phyloP scores from a whole-genome alignment of 1,284 basidiomycete species.

The Amylostereum chailletii region DNA sequence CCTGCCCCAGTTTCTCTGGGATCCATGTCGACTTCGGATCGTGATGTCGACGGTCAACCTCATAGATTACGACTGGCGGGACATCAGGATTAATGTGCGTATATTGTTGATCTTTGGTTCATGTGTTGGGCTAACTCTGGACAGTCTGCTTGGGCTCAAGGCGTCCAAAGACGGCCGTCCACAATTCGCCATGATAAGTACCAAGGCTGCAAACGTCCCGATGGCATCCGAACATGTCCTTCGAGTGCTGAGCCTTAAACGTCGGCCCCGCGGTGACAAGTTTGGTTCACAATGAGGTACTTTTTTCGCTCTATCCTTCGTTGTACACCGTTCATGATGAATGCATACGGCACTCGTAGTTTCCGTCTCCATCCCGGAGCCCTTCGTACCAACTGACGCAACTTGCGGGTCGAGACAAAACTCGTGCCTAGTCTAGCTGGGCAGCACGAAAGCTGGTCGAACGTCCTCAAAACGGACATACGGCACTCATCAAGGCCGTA shows the following conservation, averaged over 20 bases:
- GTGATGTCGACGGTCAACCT: constrained; percentile 73
- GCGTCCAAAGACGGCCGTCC: constrained; percentile 43
- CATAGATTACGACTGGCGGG: constrained; percentile 63
- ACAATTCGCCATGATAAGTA: constrained; percentile 33
- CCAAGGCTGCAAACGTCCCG: constrained; percentile 34
- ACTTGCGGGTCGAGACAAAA: constrained; percentile 55
- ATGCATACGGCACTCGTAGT: constrained; percentile 34
- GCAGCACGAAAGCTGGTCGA: constrained; percentile 67
- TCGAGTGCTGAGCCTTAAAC: constrained; percentile 35
- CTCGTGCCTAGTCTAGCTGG: constrained; percentile 66
- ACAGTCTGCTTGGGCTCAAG: constrained; percentile 72
- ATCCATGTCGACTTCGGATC: constrained; percentile 59
- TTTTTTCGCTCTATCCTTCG: constrained; percentile 3
- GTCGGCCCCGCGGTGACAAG: constrained; percentile 52
- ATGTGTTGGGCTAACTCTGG: not conserved
- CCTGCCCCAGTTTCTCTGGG: constrained; percentile 56
- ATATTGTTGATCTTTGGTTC: not conserved
- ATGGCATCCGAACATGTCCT: constrained; percentile 44
- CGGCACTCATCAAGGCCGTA: constrained; percentile 62
- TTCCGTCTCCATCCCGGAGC: constrained; percentile 47
- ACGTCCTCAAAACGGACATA: constrained; percentile 54
- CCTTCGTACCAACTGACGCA: constrained; percentile 64
- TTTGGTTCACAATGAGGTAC: constrained; percentile 45
- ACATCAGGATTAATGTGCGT: constrained; percentile 66
- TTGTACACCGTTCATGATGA: not conserved